A percentile compares a stretch with the other conserved stretches of the same genome.
These are phyloP conservation scores for Suillus tomentosus DNA, from an alignment of 768 basidiomycete genomes.

Conservation along the genomic window DNA sequence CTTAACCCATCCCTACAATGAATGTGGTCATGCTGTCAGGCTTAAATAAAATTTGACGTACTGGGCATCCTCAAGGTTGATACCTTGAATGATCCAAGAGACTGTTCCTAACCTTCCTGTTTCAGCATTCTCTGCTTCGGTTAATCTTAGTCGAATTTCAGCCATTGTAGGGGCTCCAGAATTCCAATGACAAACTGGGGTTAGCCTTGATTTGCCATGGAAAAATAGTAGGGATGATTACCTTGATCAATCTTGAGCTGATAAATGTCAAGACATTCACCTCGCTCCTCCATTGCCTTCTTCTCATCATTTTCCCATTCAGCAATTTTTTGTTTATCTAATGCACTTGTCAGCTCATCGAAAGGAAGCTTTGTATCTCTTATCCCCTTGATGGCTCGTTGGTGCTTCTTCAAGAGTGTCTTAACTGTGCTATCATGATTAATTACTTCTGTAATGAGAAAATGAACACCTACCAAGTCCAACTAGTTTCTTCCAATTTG, in stretches of 20 bases:
- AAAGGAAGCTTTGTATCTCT: not conserved
- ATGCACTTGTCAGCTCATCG: not conserved
- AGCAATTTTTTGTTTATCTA: not conserved
- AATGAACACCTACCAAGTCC: slow-evolving; percentile 20
- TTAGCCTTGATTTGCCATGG: too few species aligned
- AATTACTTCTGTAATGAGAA: not conserved
- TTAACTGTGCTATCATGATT: not conserved
- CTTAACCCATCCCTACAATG: slow-evolving; percentile 9
- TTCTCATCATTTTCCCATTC: slow-evolving; percentile 3
- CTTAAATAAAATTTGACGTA: slow-evolving; percentile 5
- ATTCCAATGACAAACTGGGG: not conserved
- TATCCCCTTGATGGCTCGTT: not conserved
- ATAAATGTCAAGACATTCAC: slow-evolving; percentile 7
- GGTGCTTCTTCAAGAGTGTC: slow-evolving; percentile 6
- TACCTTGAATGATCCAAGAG: slow-evolving; percentile 9
- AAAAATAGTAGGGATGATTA: too few species aligned
- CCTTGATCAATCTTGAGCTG: slow-evolving; percentile 1
- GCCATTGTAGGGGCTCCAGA: slow-evolving; percentile 12
- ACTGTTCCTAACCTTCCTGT: slow-evolving; percentile 1
- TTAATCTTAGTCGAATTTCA: slow-evolving; percentile 7
- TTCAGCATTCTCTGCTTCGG: not conserved
- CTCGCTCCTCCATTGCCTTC: slow-evolving; percentile 3
- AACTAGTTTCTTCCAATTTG: slow-evolving; percentile 36
- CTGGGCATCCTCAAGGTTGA: slow-evolving; percentile 13
- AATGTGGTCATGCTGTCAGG: not conserved